A percentile compares a stretch with the other conserved stretches of the same genome.
Conservation (phyloP, 345 rosid genomes). For the Populus davidiana region DNA sequence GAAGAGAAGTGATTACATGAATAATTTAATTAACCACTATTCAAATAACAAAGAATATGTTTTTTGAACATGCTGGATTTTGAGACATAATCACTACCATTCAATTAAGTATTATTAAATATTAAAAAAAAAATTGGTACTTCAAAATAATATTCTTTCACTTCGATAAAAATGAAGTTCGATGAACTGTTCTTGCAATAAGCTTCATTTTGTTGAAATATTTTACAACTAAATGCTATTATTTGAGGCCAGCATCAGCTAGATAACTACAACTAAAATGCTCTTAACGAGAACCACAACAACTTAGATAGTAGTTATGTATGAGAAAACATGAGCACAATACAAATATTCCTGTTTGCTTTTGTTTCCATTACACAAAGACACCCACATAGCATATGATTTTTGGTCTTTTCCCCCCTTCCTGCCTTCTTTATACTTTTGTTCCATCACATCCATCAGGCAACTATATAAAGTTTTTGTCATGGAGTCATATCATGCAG, state of each 20-base stretch:
- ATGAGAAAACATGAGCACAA: background rate
- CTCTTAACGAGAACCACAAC: background rate
- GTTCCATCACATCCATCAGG: background rate
- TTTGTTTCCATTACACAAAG: background rate
- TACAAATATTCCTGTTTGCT: background rate
- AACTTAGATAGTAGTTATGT: too few species aligned
- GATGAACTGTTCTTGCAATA: background rate
- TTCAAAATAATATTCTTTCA: too few species aligned
- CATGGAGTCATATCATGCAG: slow-evolving; percentile 3
- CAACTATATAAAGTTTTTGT: background rate
- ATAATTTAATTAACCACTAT: too few species aligned
- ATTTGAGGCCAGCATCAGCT: background rate
- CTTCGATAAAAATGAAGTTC: background rate
- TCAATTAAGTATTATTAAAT: too few species aligned
- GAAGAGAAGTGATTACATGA: too few species aligned
- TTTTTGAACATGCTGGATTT: too few species aligned
- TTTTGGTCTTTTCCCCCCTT: background rate
- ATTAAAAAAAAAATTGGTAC: too few species aligned
- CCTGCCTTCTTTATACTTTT: background rate
- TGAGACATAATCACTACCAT: too few species aligned
- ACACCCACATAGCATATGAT: background rate
- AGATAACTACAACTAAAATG: background rate
- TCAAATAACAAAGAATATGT: too few species aligned
- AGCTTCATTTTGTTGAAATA: too few species aligned
- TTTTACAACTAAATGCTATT: too few species aligned